phyloP scores from a whole-genome alignment of 495 filamentous ascomycete species.

The Talaromyces thailandensis region DNA sequence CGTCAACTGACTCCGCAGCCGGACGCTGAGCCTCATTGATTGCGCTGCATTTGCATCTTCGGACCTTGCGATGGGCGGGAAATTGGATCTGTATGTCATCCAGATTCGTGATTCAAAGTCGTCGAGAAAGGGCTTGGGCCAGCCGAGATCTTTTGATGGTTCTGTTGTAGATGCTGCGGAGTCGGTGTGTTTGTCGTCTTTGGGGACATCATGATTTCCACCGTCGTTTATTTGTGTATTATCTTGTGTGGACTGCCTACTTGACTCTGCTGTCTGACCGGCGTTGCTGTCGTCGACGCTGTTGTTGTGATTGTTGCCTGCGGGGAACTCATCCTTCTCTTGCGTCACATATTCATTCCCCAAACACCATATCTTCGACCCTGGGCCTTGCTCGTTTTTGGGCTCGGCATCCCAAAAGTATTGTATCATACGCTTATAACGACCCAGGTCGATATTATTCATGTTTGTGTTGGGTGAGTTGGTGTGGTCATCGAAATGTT shows the following conservation, averaged over 20 bases:
- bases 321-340: background rate
- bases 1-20: slow-evolving; percentile 69
- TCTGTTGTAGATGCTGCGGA: background rate
- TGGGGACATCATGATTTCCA: background rate
- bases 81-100: slow-evolving; percentile 93
- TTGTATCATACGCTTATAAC: slow-evolving; percentile 76
- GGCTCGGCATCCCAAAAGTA: slow-evolving; percentile 96
- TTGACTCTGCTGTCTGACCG: slow-evolving; percentile 42
- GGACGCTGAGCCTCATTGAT: slow-evolving; percentile 79
- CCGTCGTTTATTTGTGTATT: background rate
- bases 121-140: slow-evolving; percentile 79
- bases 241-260: background rate
- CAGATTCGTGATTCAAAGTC: slow-evolving; percentile 92
- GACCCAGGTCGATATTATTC: slow-evolving; percentile 52
- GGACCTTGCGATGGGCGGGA: slow-evolving; percentile 71
- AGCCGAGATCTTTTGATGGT: slow-evolving; percentile 41
- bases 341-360: slow-evolving; percentile 60
- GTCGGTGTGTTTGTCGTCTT: background rate
- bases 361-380: slow-evolving; percentile 78
- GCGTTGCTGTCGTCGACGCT: slow-evolving; percentile 26
- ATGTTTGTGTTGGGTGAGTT: slow-evolving; percentile 25
- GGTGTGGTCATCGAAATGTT: background rate
- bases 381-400: slow-evolving; percentile 62
- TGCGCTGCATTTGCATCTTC: slow-evolving; percentile 57
- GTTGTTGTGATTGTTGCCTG: background rate